Evolutionary conservation across 148 eudicot species (phyloP), one percentile per base, ranked within the genome.

Genomic region (Chenopodium berlandieri): DNA sequence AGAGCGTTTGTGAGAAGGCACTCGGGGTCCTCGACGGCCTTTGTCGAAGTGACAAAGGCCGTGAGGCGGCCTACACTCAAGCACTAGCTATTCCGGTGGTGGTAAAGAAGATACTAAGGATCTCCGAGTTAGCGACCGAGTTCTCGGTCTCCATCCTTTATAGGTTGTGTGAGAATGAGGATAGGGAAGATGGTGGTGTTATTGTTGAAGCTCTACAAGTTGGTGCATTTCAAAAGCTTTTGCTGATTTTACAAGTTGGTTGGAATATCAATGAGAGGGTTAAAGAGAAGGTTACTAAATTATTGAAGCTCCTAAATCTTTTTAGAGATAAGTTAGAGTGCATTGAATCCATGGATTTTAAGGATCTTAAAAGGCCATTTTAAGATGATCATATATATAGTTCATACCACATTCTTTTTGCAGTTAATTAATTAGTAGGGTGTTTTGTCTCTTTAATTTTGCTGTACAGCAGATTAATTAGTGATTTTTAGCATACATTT

Each of bases 181-280:
- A 63, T 23, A 84, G 78, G 8, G 89, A 83, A 78, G 84, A 70
- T 46, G 88, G 82, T n/a, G 91, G 58, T 17, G 91, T 89, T 27
- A 65, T 90, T 65, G 84, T 89, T 10, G 94, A 90, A 79, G 93
- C 97, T 44, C 88, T 94, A 74, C 87, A 89, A 84, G 90, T 92
- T 6, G 98, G 98, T 23, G 98, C 93, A 0, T 94, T 94, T 87
- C 98, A 92, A 86, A 94, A 94, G 80, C 86, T 94, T 2, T 75
- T 94, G 83, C 56, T 94, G 84, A 67, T 94, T 14, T 80, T 94
- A 78, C 97, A 94, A 67, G 90, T 94, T 19, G 97, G 98, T 25
- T 86, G 92, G 79, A 81, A 62, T 17, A 46, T 81, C 13, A 80
- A 81, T 68, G 93, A 84, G 75, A 85, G 81, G 82, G 88, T 88